Evolutionary conservation across 768 basidiomycete species (phyloP), one percentile per base, ranked within the genome.

Genomic region (Pisolithus sp.): DNA sequence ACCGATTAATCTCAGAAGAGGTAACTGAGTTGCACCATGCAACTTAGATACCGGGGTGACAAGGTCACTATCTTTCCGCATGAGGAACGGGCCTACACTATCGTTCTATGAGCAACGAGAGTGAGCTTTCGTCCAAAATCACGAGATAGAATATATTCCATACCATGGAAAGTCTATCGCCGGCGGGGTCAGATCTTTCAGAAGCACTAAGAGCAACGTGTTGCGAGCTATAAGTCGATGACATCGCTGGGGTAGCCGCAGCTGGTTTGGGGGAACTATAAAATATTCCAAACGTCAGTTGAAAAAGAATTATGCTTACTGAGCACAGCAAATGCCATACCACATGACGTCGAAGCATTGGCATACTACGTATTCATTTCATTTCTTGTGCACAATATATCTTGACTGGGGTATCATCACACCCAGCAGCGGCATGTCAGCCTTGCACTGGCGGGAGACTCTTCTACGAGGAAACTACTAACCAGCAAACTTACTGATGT

Each of bases 341-440:
- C 26, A 26, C 26, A 26, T 10, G 20, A 2, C 38, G 18, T 18
- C 47, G 13, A 24, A 28, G 15, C 24, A 40, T 51, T 31, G 12
- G 50, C 10, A 10, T 30, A 30, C 30, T 30, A 30, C 30, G 30
- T 30, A 10, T 30, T 30, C 30, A 30, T 1, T 30, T 30, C 23
- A 48, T 53, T 66, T 5, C 76, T 51, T 1, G 77, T 78, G 59
- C 73, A 76, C 7, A 80, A 53, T 7, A 80, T 69, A 50, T 69
- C 75, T 37, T 34, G 13, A 15, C 77, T 63, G 7, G 74, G 72
- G 7, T n/a, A 56, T 81, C 79, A 12, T 77, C 79, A 54, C 12
- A 12, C 10, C 1, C 78, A 80, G 24, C 75, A 78, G 26, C 10
- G 10, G 30, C 28, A 30, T 30, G 28, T 30, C 7, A 30, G 28